Base-by-base conservation (phyloP, 2,329 filamentous ascomycete species). In the Atkinsonella hypoxylon region DNA sequence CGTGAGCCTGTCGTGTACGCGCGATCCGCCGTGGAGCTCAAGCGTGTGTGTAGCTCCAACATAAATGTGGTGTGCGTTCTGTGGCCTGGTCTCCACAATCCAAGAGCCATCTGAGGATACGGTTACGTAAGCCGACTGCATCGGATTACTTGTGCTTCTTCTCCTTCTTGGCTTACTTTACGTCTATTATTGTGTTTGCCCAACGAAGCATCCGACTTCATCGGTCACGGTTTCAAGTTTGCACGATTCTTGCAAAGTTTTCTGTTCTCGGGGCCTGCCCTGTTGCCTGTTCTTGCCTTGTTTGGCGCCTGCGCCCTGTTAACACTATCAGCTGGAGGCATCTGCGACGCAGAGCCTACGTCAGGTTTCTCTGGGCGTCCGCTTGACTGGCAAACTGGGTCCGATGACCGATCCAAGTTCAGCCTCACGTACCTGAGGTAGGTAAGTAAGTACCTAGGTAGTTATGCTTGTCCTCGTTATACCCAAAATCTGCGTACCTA, bases 1-100 rank as follows among this genome's bases (percentile, higher is more conserved):
- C 40, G 44, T 49, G 44, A 48, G 31, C 15, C 47, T 44, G 51
- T 30, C 32, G 50, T 49, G 53, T 26, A 26, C 50, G 50, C 48
- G 51, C 49, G 49, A 44, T 51, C 39, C 31, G 44, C 44, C 31
- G 44, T 38, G 39, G 45, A 47, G 39, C 40, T 20, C 36, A 47
- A 26, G 41, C 44, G 49, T 41, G 43, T 44, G 44, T 36, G 20
- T 20, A 30, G 12, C 50, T 48, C 46, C 46, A 15, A 15, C 34
- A 12, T 10, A 36, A 36, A 15, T 15, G 34, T 36, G 34, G 34
- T 36, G 34, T 36, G 9, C 34, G 34, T 36, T 15, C 34, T 36
- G 34, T 36, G 34, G 11, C 34, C 4, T 36, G 34, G 17, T 42
- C 40, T 18, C 40, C 40, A 42, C 40, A 18, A 10, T 20, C n/a